A percentile compares a stretch with the other conserved stretches of the same genome.
phyloP scores from a whole-genome alignment of 177 flowering plant species.

The Vitis hybrid region DNA sequence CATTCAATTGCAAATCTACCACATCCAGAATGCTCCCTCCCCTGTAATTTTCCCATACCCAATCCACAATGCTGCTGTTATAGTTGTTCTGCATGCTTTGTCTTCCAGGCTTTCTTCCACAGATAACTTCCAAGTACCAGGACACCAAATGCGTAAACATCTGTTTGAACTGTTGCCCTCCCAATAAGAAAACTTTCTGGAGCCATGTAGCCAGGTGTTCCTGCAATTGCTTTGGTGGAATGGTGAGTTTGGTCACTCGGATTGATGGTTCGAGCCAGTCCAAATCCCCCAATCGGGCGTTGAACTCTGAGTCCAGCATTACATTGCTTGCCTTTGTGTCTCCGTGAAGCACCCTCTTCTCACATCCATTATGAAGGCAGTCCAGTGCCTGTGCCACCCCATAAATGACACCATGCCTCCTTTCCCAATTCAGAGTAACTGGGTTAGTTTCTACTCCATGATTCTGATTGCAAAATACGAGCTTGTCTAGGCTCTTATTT shows the following conservation, averaged over 20 bases:
- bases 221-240: conserved; percentile 54
- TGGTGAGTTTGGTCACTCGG: conserved; percentile 33
- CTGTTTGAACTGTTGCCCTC: conserved; percentile 51
- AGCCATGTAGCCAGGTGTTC: conserved; percentile 76
- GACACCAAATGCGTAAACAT: conserved; percentile 65
- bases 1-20: conserved; percentile 32
- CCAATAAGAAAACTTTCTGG: conserved; percentile 56
- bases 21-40: conserved; percentile 30
- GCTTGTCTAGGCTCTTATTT: conserved; percentile 55
- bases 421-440: conserved; percentile 40
- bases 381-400: conserved; percentile 62
- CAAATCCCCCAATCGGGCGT: conserved; percentile 57
- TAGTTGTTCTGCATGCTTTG: conserved; percentile 12
- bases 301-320: conserved; percentile 55
- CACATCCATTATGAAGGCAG: conserved; percentile 59
- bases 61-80: conserved; percentile 31
- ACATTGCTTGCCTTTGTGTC: conserved; percentile 71
- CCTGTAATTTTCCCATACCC: conserved; percentile 51
- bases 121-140: conserved; percentile 47
- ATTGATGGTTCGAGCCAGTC: conserved; percentile 39
- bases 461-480: conserved; percentile 26
- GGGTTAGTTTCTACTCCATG: background rate
- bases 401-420: conserved; percentile 34
- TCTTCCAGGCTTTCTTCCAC: conserved; percentile 43
- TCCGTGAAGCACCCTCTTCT: conserved; percentile 52